Conservation (phyloP, 2,329 filamentous ascomycete genomes). For the Fusarium sp. region DNA sequence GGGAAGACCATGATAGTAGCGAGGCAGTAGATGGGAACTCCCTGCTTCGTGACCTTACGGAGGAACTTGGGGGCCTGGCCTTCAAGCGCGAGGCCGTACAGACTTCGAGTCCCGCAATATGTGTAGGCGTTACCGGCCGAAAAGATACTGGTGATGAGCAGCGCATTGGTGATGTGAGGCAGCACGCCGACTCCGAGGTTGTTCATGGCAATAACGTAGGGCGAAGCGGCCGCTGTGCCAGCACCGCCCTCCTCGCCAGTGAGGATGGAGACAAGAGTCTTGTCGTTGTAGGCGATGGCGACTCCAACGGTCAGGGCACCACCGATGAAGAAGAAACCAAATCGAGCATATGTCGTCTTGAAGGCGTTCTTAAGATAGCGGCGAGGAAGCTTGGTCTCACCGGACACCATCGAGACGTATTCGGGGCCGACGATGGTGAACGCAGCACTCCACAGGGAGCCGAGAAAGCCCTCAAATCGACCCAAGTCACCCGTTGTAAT, state of each 20-base stretch:
- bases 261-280: slow-evolving; percentile 64
- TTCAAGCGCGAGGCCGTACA: slow-evolving; percentile 62
- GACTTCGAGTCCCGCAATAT: slow-evolving; percentile 60
- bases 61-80: slow-evolving; percentile 63
- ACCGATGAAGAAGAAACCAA: slow-evolving; percentile 29
- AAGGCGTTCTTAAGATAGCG: slow-evolving; percentile 27
- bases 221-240: slow-evolving; percentile 65
- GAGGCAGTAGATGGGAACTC: slow-evolving; percentile 70
- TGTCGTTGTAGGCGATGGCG: slow-evolving; percentile 72
- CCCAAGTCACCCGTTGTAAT: slow-evolving; percentile 21
- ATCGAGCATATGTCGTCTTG: slow-evolving; percentile 26
- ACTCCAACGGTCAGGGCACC: slow-evolving; percentile 64
- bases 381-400: slow-evolving; percentile 28
- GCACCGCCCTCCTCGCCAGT: slow-evolving; percentile 38
- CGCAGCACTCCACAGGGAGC: slow-evolving; percentile 20
- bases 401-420: slow-evolving; percentile 59
- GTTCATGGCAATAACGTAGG: slow-evolving; percentile 71
- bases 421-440: slow-evolving; percentile 75
- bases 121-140: slow-evolving; percentile 63
- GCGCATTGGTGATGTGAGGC: slow-evolving; percentile 67
- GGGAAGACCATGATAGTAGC: slow-evolving; percentile 63
- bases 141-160: slow-evolving; percentile 54
- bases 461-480: slow-evolving; percentile 24
- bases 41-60: slow-evolving; percentile 67
- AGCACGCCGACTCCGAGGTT: slow-evolving; percentile 64